These are phyloP conservation scores for Nitzschia sp. DNA, from an alignment of 108 stramenopile species.

Conservation along the genomic window DNA sequence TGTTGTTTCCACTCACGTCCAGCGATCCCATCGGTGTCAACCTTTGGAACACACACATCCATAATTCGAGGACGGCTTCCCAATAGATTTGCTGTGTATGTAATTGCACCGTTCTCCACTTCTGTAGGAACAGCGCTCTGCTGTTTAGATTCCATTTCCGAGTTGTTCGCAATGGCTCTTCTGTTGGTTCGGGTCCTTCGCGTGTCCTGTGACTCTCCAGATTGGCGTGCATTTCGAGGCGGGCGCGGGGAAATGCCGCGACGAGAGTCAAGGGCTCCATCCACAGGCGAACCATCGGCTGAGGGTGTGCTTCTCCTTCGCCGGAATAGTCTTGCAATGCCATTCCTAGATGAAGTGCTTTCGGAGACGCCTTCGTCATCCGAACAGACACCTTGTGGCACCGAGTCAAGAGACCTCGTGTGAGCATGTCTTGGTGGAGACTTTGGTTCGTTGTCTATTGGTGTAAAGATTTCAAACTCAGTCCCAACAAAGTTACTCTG, in stretches of 20 bases:
- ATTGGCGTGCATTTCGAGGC: slow-evolving; percentile 23
- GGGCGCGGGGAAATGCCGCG: not conserved
- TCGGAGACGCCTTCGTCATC: slow-evolving; percentile 42
- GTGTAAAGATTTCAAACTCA: slow-evolving; percentile 80
- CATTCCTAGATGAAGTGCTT: slow-evolving; percentile 18
- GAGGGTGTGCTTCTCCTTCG: slow-evolving; percentile 10
- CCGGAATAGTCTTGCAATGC: slow-evolving; percentile 15
- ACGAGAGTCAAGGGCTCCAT: slow-evolving; percentile 2
- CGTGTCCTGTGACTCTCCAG: slow-evolving; percentile 16
- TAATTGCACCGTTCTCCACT: slow-evolving; percentile 76
- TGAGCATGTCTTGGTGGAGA: not conserved
- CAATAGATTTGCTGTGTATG: slow-evolving; percentile 82
- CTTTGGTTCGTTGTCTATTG: slow-evolving; percentile 2
- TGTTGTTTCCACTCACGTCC: slow-evolving; percentile 50
- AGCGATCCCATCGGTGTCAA: slow-evolving; percentile 45
- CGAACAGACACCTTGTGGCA: not conserved
- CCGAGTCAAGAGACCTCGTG: not conserved
- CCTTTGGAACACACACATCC: slow-evolving; percentile 86
- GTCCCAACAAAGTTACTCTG: slow-evolving; percentile 86
- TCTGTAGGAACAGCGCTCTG: slow-evolving; percentile 30
- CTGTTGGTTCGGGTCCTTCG: slow-evolving; percentile 42
- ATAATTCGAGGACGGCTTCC: slow-evolving; percentile 85
- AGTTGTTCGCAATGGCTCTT: slow-evolving; percentile 60
- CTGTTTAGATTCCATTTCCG: slow-evolving; percentile 28
- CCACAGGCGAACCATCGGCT: not conserved